Evolutionary conservation across 2,329 filamentous ascomycete genomes (phyloP), one percentile per base, ranked within the genome.

Genomic region (Mariannaea sp.): DNA sequence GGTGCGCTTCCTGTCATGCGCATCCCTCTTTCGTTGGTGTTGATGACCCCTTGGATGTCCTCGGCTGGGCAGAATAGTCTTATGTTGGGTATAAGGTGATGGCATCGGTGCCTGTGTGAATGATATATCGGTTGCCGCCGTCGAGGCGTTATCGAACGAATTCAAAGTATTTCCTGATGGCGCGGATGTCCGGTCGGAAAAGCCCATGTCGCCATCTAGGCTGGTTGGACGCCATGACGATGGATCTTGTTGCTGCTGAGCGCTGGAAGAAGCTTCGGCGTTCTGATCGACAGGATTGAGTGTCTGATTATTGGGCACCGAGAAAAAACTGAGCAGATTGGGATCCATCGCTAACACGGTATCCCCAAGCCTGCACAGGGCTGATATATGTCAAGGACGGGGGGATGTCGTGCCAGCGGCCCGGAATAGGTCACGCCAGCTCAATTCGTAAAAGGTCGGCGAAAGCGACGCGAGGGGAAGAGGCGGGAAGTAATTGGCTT

Each of bases 1-100:
- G 20, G 77, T 75, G 19, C 79, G 74, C 65, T 81, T 81, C 55
- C 73, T 71, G 20, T 79, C 76, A 55, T 77, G 78, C 2, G 69
- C 69, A 16, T 76, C 71, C 49, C 73, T 69, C 44, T 62, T 62
- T 39, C 67, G 70, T 22, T 67, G 70, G 12, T 65, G 70, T 20
- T 67, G 69, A 14, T 67, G 49, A 38, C 42, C 43, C 22, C 62
- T 58, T 49, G 51, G 67, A 22, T 61, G 63, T 52, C 52, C 58
- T 46, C 51, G 55, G 30, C 49, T 67, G 40, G 55, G 61, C 27
- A 66, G 55, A 19, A 55, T 40, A 35, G 54, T 59, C 52, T 62
- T 64, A 32, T 57, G 58, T 49, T 59, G 61, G 17, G 60, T 59
- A 38, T 64, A 65, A 14, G 61, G 65, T 42, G 62, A 68, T n/a